phyloP scores from a whole-genome alignment of 306 rosid species.

The Gillenia trifoliata region DNA sequence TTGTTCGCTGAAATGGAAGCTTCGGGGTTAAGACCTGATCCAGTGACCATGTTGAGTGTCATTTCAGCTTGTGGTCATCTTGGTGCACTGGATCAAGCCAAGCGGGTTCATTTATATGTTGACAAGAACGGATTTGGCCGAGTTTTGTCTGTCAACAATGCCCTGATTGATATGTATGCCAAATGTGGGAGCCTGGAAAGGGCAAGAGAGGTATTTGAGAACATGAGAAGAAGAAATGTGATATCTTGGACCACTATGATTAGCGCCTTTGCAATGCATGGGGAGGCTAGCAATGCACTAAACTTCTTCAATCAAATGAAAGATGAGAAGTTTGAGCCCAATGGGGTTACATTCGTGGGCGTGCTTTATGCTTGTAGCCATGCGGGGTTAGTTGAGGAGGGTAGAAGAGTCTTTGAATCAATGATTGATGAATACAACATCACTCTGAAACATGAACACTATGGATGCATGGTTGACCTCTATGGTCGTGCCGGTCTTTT shows the following conservation, averaged over 20 bases:
- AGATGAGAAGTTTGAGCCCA: conserved; percentile 50
- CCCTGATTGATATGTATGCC: conserved; percentile 77
- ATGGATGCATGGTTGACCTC: conserved; percentile 91
- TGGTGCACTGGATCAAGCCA: conserved; percentile 51
- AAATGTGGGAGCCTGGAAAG: conserved; percentile 60
- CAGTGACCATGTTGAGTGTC: conserved; percentile 66
- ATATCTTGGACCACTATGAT: conserved; percentile 82
- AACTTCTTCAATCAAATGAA: conserved; percentile 58
- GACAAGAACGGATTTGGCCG: conserved; percentile 54
- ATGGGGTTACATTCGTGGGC: conserved; percentile 77
- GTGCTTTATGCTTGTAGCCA: conserved; percentile 91
- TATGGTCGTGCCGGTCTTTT: conserved; percentile 74
- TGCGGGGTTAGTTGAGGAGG: conserved; percentile 70
- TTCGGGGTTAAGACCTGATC: conserved; percentile 49
- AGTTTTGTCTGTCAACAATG: conserved; percentile 51
- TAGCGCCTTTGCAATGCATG: conserved; percentile 74
- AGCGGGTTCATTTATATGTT: conserved; percentile 51
- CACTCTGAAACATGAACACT: conserved; percentile 71
- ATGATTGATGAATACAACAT: conserved; percentile 60
- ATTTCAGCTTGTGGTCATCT: conserved; percentile 74
- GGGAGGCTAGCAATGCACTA: conserved; percentile 57
- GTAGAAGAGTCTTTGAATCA: conserved; percentile 47
- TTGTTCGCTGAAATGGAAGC: conserved; percentile 59
- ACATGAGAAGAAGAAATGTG: conserved; percentile 58
- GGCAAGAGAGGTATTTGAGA: conserved; percentile 63